Percentiles rank a stretch among this genome's conserved stretches.
Evolutionary conservation across 257 asterid genomes (phyloP).

Genomic region (Solanum paucissectum): DNA sequence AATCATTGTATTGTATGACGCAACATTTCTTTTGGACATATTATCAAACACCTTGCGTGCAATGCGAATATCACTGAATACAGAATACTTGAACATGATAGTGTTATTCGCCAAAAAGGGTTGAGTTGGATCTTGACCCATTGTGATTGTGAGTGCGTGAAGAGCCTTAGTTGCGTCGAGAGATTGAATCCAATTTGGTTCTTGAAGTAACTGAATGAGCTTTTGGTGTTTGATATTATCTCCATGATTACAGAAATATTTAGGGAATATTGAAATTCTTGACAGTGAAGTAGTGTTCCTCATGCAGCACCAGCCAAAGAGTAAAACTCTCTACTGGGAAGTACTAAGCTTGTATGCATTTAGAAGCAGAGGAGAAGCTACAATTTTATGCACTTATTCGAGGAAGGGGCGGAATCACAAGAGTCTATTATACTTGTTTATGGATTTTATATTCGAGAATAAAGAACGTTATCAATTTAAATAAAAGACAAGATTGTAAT

Average conservation of each 20-base stretch:
- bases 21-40: slow-evolving; percentile 51
- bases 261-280: background rate
- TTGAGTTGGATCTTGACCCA: slow-evolving; percentile 29
- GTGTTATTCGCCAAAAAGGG: slow-evolving; percentile 48
- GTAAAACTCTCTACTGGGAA: background rate
- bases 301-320: slow-evolving; percentile 25
- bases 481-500: too few relatives aligned
- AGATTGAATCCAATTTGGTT: slow-evolving; percentile 27
- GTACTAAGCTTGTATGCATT: too few relatives aligned
- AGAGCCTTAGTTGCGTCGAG: slow-evolving; percentile 32
- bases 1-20: slow-evolving; percentile 61
- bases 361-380: too few relatives aligned
- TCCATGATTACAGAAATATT: slow-evolving; percentile 1
- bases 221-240: slow-evolving; percentile 20
- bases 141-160: slow-evolving; percentile 53
- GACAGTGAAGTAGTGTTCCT: slow-evolving; percentile 13
- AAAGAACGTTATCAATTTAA: too few relatives aligned
- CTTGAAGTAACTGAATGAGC: slow-evolving; percentile 29
- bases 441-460: too few relatives aligned
- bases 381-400: background rate
- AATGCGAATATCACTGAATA: slow-evolving; percentile 16
- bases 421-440: too few relatives aligned
- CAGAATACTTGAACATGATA: slow-evolving; percentile 23
- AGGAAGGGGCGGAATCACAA: rapidly evolving
- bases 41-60: slow-evolving; percentile 55